Percentiles rank a stretch among this genome's conserved stretches.
Evolutionary conservation across 1,139 yeast genomes (phyloP).

Genomic region (Pichiaceae sp.): DNA sequence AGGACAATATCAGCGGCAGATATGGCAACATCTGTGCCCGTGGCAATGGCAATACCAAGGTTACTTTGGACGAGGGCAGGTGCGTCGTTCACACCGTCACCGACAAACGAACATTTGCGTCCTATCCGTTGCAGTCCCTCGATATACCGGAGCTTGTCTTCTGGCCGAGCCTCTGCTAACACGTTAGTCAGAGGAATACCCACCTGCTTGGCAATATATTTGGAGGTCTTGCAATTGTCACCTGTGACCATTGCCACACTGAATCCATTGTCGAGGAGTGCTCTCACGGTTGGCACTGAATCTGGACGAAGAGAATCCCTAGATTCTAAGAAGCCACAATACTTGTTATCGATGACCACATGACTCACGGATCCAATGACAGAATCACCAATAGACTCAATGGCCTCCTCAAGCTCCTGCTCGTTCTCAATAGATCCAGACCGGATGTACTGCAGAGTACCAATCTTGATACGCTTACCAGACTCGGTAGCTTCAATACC

Average conservation of each 20-base stretch:
- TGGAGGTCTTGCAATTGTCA: conserved; percentile 61
- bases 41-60: conserved; percentile 82
- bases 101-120: conserved; percentile 67
- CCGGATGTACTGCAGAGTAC: conserved; percentile 45
- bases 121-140: conserved; percentile 39
- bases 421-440: conserved; percentile 10
- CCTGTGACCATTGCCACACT: conserved; percentile 90
- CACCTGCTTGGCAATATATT: conserved; percentile 53
- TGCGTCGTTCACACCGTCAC: conserved; percentile 85
- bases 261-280: conserved; percentile 46
- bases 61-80: conserved; percentile 89
- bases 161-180: conserved; percentile 73
- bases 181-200: conserved; percentile 61
- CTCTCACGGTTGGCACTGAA: conserved; percentile 50
- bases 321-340: conserved; percentile 59
- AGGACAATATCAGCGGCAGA: conserved; percentile 94
- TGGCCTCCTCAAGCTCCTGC: conserved; percentile 9
- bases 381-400: conserved; percentile 1
- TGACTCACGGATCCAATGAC: conserved; percentile 22
- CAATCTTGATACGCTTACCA: conserved; percentile 38
- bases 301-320: conserved; percentile 65
- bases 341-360: conserved; percentile 44
- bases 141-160: conserved; percentile 65
- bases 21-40: conserved; percentile 93
- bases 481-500: conserved; percentile 49